Conservation (phyloP, 2,329 filamentous ascomycete species). For the Ophiocordyceps camponoti-floridani region DNA sequence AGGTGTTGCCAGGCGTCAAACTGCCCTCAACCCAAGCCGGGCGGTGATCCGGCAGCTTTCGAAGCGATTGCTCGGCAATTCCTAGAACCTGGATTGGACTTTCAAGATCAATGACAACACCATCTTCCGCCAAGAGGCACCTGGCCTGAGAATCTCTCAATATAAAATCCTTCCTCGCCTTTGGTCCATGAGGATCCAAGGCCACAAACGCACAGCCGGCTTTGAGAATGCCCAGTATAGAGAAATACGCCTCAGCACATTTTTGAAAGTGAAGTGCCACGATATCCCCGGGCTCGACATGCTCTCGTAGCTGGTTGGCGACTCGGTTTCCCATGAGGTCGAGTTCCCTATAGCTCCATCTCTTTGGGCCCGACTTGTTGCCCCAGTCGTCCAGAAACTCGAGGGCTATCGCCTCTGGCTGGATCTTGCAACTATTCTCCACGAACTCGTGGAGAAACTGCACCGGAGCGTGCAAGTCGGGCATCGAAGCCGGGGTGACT, state of each 20-base stretch:
- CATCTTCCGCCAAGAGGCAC: constrained; percentile 38
- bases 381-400: constrained; percentile 50
- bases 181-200: constrained; percentile 57
- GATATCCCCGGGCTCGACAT: constrained; percentile 37
- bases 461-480: constrained; percentile 37
- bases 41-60: constrained; percentile 1
- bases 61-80: constrained; percentile 14
- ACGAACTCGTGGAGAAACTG: constrained; percentile 62
- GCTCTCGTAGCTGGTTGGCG: constrained; percentile 40
- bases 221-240: constrained; percentile 68
- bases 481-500: constrained; percentile 41
- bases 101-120: constrained; percentile 14
- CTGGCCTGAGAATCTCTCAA: constrained; percentile 51
- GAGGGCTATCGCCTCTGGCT: constrained; percentile 48
- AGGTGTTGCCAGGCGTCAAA: constrained; percentile 27
- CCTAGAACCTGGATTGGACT: constrained; percentile 13
- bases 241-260: constrained; percentile 67
- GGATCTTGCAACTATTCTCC: constrained; percentile 36
- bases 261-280: constrained; percentile 72
- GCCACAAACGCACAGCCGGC: constrained; percentile 68
- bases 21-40: background rate
- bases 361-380: constrained; percentile 22
- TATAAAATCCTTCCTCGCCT: constrained; percentile 60
- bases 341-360: constrained; percentile 62
- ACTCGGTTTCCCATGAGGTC: constrained; percentile 54